These are phyloP conservation scores for Helichrysum umbraculigerum DNA, from an alignment of 129 eudicot genomes.

Conservation along the genomic window DNA sequence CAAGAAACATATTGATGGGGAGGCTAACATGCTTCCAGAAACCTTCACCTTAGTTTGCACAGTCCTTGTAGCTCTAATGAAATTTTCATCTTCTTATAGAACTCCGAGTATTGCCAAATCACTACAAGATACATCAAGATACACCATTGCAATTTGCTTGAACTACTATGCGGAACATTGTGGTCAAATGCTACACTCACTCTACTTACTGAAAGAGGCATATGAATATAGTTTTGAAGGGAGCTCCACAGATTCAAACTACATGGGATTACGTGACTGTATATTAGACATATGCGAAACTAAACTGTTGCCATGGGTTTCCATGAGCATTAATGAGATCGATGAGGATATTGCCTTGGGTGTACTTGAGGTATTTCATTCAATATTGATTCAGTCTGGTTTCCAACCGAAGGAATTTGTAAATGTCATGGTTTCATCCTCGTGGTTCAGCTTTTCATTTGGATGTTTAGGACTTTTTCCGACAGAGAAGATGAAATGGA, in stretches of 20 bases:
- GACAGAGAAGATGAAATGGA: conserved; percentile 70
- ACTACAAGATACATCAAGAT: conserved; percentile 59
- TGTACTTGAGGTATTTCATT: conserved; percentile 70
- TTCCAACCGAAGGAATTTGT: conserved; percentile 51
- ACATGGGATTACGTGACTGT: conserved; percentile 41
- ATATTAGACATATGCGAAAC: conserved; percentile 59
- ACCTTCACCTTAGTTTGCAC: conserved; percentile 72
- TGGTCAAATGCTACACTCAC: conserved; percentile 64
- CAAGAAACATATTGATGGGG: conserved; percentile 68
- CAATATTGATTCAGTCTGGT: conserved; percentile 53
- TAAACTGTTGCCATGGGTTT: conserved; percentile 79
- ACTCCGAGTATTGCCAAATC: conserved; percentile 41
- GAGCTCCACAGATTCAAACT: conserved; percentile 29
- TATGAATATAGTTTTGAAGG: conserved; percentile 53
- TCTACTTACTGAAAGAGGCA: conserved; percentile 80
- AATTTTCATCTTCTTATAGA: conserved; percentile 66
- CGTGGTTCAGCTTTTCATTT: conserved; percentile 81
- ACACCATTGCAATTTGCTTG: conserved; percentile 51
- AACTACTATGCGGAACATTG: conserved; percentile 40
- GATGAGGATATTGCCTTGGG: conserved; percentile 78
- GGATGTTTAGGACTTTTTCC: conserved; percentile 89
- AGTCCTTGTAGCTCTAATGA: conserved; percentile 70
- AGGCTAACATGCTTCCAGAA: conserved; percentile 75
- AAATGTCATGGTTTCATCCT: conserved; percentile 53
- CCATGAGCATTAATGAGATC: conserved; percentile 47